Evolutionary conservation across 257 asterid genomes (phyloP), one percentile per base, ranked within the genome.

Genomic region (Leptodermis oblonga): DNA sequence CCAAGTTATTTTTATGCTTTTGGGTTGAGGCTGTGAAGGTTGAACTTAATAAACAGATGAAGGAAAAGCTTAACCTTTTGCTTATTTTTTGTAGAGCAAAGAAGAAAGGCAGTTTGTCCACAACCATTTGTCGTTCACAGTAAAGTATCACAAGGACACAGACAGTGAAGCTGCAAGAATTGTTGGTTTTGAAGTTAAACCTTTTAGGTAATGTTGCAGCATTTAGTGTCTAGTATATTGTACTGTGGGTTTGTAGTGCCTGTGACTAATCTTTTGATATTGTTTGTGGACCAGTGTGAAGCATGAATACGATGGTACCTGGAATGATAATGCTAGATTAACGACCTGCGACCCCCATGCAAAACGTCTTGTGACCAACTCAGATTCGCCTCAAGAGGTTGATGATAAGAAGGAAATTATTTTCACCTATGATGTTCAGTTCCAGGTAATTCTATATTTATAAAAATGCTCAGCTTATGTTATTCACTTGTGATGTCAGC

Each of bases 281-380:
- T 39, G 56, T 11, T 28, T 67, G 17, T 53, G 4, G 34, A 39
- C 20, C 84, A 89, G 96, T 77, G 96, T 86, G 62, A 91, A 87
- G 85, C 97, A 89, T 81, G 88, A 82, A 7, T 86, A 92, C 30
- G 96, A 92, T 4, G 97, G 96, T 54, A 69, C 79, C 54, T 91
- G 92, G 93, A 78, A 51, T 76, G 87, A 77, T 34, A 89, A 81
- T 42, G 82, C 74, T 55, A 83, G 91, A 28, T 74, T 92, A 65
- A 79, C 87, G 64, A 87, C 96, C 23, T 92, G 97, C 69, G 93
- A 92, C 76, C 92, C 95, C 53, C 93, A 86, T 86, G 89, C 96
- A 68, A 89, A 87, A 77, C 92, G 82, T 73, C 73, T 80, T 14
- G 87, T 92, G 45, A 73, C 94, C 46, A 80, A 68, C 77, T 82